phyloP scores from a whole-genome alignment of 768 basidiomycete species.

The Amanita fuliginea region DNA sequence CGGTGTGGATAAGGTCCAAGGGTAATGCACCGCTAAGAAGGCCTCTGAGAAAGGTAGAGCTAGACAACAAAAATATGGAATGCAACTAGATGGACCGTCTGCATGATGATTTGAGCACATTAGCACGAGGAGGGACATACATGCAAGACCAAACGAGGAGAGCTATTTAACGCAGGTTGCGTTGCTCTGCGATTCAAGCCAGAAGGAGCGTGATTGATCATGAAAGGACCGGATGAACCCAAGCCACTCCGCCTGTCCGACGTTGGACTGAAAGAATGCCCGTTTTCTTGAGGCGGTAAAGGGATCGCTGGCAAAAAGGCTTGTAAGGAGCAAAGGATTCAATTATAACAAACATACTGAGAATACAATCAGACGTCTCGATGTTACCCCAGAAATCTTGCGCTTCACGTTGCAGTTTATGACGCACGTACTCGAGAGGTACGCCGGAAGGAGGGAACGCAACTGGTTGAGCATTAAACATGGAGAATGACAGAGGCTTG shows the following conservation, averaged over 20 bases:
- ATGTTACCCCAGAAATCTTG: conserved; percentile 64
- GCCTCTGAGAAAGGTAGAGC: conserved; percentile 62
- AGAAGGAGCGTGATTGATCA: conserved; percentile 19
- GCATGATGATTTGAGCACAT: not conserved
- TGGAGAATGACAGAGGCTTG: conserved; percentile 13
- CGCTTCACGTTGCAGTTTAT: conserved; percentile 57
- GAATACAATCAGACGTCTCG: conserved; percentile 70
- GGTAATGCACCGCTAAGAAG: conserved; percentile 62
- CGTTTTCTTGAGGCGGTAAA: not conserved
- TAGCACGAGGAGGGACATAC: conserved; percentile 25
- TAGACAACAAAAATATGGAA: conserved; percentile 71
- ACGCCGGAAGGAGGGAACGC: conserved; percentile 54
- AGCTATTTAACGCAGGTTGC: conserved; percentile 37
- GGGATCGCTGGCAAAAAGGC: conserved; percentile 1
- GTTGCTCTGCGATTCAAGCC: conserved; percentile 37
- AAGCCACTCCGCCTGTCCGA: conserved; percentile 22
- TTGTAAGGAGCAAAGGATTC: not conserved
- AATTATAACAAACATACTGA: conserved; percentile 33
- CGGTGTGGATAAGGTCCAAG: conserved; percentile 40
- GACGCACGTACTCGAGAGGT: conserved; percentile 63
- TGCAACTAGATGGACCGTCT: conserved; percentile 43
- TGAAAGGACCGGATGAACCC: conserved; percentile 18
- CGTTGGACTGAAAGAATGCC: conserved; percentile 39
- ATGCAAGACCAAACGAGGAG: conserved; percentile 50
- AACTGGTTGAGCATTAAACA: conserved; percentile 29